These are phyloP conservation scores for Eutrema salsugineum DNA, from an alignment of 441 rosid genomes.

Conservation along the genomic window DNA sequence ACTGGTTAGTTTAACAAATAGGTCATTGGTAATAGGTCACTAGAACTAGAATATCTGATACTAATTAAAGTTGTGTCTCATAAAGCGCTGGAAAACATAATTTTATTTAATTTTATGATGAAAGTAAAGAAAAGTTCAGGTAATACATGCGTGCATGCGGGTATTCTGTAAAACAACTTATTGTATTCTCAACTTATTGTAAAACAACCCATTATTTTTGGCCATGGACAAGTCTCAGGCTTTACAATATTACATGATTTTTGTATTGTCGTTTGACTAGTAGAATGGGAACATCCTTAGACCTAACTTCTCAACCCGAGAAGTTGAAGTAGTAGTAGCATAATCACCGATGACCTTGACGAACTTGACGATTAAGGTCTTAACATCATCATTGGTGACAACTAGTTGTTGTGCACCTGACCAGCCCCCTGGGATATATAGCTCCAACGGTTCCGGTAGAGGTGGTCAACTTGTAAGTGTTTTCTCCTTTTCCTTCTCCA, in stretches of 20 bases:
- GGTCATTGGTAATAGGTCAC: no score
- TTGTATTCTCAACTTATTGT: no score
- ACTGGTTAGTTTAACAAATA: no score
- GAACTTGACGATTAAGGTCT: not conserved
- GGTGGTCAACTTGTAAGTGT: constrained; percentile 13
- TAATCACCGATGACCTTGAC: not conserved
- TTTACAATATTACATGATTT: not conserved
- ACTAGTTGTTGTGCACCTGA: not conserved
- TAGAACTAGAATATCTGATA: no score
- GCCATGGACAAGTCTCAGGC: constrained; percentile 1
- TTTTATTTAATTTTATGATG: not conserved
- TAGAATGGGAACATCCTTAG: constrained; percentile 22
- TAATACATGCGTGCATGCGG: not conserved
- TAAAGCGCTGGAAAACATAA: not conserved
- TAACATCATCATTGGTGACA: not conserved
- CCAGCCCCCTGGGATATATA: not conserved
- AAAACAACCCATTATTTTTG: not conserved
- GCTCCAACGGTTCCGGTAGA: not conserved
- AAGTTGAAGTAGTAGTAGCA: not conserved
- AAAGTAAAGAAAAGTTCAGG: not conserved
- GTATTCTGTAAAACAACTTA: no score
- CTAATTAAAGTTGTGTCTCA: no score
- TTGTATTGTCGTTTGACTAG: not conserved
- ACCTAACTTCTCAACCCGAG: not conserved
- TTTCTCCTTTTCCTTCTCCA: not conserved